These are phyloP conservation scores for Dictyostelium citrinum DNA, from an alignment of 78 protist species.

Conservation along the genomic window DNA sequence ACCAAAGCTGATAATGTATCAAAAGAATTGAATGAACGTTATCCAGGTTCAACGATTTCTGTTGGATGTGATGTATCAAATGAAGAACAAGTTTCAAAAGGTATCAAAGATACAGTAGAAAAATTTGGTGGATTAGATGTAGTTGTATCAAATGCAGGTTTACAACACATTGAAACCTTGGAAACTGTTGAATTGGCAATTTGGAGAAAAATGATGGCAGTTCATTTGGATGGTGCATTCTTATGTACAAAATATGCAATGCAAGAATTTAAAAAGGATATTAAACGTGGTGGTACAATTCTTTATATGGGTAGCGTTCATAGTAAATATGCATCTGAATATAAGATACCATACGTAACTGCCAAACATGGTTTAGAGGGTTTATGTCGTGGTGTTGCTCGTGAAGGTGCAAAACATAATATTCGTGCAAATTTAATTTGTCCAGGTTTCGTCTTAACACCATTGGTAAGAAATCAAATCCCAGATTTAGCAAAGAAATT, in stretches of 20 bases:
- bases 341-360: slow-evolving; percentile 82
- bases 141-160: slow-evolving; percentile 78
- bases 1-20: not conserved
- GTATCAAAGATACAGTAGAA: not conserved
- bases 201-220: slow-evolving; percentile 83
- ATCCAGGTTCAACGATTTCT: slow-evolving; percentile 23
- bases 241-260: slow-evolving; percentile 73
- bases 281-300: slow-evolving; percentile 58
- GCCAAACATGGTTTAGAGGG: slow-evolving; percentile 88
- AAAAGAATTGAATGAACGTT: not conserved
- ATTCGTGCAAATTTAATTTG: slow-evolving; percentile 80
- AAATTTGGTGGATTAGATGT: slow-evolving; percentile 68
- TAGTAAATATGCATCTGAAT: slow-evolving; percentile 72
- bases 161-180: slow-evolving; percentile 76
- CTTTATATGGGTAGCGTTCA: slow-evolving; percentile 82
- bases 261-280: slow-evolving; percentile 54
- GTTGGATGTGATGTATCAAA: slow-evolving; percentile 13
- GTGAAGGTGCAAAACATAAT: slow-evolving; percentile 81
- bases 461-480: slow-evolving; percentile 78
- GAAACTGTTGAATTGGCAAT: slow-evolving; percentile 7
- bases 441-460: slow-evolving; percentile 85
- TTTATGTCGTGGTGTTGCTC: slow-evolving; percentile 68
- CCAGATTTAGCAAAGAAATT: slow-evolving; percentile 81
- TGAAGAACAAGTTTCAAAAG: slow-evolving; percentile 29
- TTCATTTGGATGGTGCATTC: slow-evolving; percentile 84